Evolutionary conservation across 345 rosid species (phyloP).

Genomic region (Toxicodendron radicans): DNA sequence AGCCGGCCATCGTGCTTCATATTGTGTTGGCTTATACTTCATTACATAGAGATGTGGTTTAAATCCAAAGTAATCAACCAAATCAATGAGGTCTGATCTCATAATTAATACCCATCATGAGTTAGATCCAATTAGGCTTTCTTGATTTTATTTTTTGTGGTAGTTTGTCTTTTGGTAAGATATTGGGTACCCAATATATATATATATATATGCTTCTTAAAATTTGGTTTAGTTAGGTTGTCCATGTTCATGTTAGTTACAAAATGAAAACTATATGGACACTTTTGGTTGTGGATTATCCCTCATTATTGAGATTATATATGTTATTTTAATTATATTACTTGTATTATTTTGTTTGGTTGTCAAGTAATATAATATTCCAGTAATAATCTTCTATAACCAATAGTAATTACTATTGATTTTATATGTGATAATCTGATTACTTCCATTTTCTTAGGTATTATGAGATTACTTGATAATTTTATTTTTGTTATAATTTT

Average conservation of each 20-base stretch:
- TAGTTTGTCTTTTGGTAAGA: conserved; percentile 22
- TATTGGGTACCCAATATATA: conserved; percentile 25
- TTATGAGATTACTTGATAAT: no score
- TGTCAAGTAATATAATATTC: no score
- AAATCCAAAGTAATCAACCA: conserved; percentile 17
- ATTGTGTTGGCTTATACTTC: not conserved
- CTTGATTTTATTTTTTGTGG: not conserved
- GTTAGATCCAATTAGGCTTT: not conserved
- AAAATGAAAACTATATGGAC: conserved; percentile 21
- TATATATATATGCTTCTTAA: conserved; percentile 16
- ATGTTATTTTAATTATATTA: no score
- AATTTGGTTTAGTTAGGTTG: conserved; percentile 28
- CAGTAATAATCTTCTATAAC: no score
- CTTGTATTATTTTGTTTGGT: no score
- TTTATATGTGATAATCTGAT: no score
- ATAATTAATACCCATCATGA: conserved; percentile 4
- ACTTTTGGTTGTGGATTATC: no score
- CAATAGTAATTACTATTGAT: no score
- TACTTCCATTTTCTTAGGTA: no score
- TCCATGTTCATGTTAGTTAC: conserved; percentile 23
- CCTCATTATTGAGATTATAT: no score
- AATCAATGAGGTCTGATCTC: conserved; percentile 8
- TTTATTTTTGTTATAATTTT: no score
- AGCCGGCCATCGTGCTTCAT: not conserved
- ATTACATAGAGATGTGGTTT: conserved; percentile 6